These are phyloP conservation scores for Schizosaccharomyces japonicus DNA, from an alignment of 805 yeast genomes.

Conservation along the genomic window DNA sequence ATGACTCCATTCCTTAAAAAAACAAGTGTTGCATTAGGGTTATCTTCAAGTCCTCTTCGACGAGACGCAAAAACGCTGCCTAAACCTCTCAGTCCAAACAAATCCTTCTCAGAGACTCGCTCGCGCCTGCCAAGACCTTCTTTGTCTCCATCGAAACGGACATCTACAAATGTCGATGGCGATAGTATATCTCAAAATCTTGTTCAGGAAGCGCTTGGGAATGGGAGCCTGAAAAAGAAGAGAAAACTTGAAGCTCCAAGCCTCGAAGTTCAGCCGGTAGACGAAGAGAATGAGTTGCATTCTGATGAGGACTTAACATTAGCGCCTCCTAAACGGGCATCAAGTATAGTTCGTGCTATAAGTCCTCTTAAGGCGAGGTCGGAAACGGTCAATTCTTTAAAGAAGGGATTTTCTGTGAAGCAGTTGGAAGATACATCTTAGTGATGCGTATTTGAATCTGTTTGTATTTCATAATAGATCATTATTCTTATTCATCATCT, in stretches of 20 bases:
- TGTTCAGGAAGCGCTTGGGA: no score
- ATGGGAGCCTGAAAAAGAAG: no score
- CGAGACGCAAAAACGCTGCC: no score
- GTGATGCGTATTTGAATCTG: background rate
- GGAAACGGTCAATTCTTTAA: background rate
- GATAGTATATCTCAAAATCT: no score
- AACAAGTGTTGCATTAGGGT: background rate
- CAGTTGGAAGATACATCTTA: background rate
- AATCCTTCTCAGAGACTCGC: no score
- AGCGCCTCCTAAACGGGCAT: background rate
- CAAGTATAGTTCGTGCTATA: background rate
- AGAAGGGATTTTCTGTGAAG: background rate
- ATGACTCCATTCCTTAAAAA: background rate
- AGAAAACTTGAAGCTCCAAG: background rate
- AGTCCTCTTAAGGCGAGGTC: background rate
- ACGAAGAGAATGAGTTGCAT: no score
- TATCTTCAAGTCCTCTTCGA: background rate
- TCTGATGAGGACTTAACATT: background rate
- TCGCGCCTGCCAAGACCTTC: no score
- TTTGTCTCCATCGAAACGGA: no score
- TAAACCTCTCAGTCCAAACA: no score
- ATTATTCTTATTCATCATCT: slow-evolving; percentile 11
- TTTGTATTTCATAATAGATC: background rate
- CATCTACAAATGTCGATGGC: no score
- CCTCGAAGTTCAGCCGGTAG: no score